These are phyloP conservation scores for Metschnikowia drakensbergensis DNA, from an alignment of 805 yeast genomes.

Conservation along the genomic window DNA sequence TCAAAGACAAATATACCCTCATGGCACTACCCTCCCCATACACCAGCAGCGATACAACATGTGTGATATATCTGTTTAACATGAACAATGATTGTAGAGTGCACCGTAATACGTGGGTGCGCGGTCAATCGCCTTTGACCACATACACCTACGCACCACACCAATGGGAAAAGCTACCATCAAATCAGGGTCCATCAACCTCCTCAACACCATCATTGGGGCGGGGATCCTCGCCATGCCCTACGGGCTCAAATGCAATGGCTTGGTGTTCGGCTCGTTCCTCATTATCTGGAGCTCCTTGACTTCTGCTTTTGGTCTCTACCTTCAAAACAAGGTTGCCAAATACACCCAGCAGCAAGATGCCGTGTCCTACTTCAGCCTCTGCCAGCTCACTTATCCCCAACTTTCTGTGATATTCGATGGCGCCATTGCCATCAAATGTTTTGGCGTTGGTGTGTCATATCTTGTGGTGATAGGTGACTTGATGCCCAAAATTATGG, in stretches of 20 bases:
- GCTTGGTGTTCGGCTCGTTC: constrained; percentile 52
- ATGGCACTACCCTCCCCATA: not conserved
- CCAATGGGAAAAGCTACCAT: constrained; percentile 29
- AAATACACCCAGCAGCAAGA: constrained; percentile 42
- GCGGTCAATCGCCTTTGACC: not conserved
- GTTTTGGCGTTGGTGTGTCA: constrained; percentile 73
- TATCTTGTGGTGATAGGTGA: constrained; percentile 76
- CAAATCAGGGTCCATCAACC: constrained; percentile 58
- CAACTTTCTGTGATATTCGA: constrained; percentile 67
- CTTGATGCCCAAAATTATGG: constrained; percentile 59
- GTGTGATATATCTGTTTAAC: constrained; percentile 1
- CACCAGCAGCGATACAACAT: constrained; percentile 1
- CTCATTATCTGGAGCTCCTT: constrained; percentile 59
- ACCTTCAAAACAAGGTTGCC: constrained; percentile 59
- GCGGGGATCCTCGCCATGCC: constrained; percentile 80
- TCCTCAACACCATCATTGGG: constrained; percentile 75
- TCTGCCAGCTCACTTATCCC: constrained; percentile 62
- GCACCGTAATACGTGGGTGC: not conserved
- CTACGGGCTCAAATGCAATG: constrained; percentile 65
- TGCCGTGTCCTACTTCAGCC: constrained; percentile 42
- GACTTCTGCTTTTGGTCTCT: constrained; percentile 66
- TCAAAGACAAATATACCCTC: not conserved
- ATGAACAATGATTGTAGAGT: not conserved
- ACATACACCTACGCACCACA: not conserved
- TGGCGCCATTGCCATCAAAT: constrained; percentile 68